Evolutionary conservation across 2,329 filamentous ascomycete species (phyloP), one percentile per base, ranked within the genome.

Genomic region (Chrysosporium keratinophilum): DNA sequence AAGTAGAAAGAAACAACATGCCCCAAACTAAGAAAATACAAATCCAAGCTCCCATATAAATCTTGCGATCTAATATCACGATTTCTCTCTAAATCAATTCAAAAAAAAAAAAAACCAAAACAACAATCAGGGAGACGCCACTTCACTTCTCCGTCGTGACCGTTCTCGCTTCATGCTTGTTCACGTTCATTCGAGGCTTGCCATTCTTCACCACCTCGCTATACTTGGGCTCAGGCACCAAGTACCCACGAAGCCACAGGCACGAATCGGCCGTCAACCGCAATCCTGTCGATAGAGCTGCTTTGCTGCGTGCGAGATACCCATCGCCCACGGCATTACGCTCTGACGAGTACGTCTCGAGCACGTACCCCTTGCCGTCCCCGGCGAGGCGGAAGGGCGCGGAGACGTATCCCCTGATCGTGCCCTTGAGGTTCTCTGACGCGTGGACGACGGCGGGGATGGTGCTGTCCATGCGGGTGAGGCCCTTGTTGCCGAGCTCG

Each of bases 401-500:
- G 58, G 79, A 75, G 54, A 84, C 76, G 40, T 83, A 70, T 62
- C 75, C 76, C 66, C 81, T 78, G 62, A 85, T 78, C 14, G 82
- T 79, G 55, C 75, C 75, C 69, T 81, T 81, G 50, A 90, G 76
- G 67, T 87, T 83, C 59, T 78, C 75, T 23, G 85, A 87, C 49
- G 86, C 82, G 72, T 88, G 84, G 75, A 84, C 87, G 68, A 91
- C 77, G 56, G 79, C 76, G 50, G 87, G 87, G 68, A 89, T 84
- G 59, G 75, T 79, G 67, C 80, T 72, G 61, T 91, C 87, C 62
- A 91, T 74, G 64, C 78, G 81, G 63, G 71, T 74, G 59, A 91
- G 76, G n/a, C 84, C 80, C 67, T 80, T 76, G 70, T 88, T 83
- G 60, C 84, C 86, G 50, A 95, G 72, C 56, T 80, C 73, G 68